A percentile compares a stretch with the other conserved stretches of the same genome.
phyloP scores from a whole-genome alignment of 2,329 filamentous ascomycete species.

The Chrysoporthe austroafricana region DNA sequence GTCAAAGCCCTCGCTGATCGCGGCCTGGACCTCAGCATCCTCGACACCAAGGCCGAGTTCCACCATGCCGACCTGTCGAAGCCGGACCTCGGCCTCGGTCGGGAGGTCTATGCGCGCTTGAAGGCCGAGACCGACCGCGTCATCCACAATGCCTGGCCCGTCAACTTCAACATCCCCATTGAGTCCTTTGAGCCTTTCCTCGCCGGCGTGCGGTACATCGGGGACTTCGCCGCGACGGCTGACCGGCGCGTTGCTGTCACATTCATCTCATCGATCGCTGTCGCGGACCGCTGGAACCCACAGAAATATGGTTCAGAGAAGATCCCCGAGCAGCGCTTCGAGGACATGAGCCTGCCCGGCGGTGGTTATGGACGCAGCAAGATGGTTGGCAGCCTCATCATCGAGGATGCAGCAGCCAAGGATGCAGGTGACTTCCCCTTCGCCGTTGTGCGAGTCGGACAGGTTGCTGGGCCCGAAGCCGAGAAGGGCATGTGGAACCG shows the following conservation, averaged over 20 bases:
- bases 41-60: slow-evolving; percentile 47
- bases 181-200: slow-evolving; percentile 53
- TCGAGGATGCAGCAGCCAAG: slow-evolving; percentile 41
- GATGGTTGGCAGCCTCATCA: slow-evolving; percentile 42
- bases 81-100: slow-evolving; percentile 48
- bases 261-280: slow-evolving; percentile 46
- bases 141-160: slow-evolving; percentile 51
- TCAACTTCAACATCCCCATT: slow-evolving; percentile 53
- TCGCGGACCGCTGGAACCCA: slow-evolving; percentile 39
- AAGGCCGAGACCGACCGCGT: slow-evolving; percentile 45
- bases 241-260: slow-evolving; percentile 41
- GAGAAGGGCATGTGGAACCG: slow-evolving; percentile 53
- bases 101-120: slow-evolving; percentile 40
- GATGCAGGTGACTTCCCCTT: slow-evolving; percentile 40
- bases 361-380: slow-evolving; percentile 47
- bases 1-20: slow-evolving; percentile 40
- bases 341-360: slow-evolving; percentile 37
- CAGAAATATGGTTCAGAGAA: slow-evolving; percentile 2
- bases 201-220: slow-evolving; percentile 50
- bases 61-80: slow-evolving; percentile 52
- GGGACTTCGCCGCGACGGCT: slow-evolving; percentile 44
- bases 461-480: slow-evolving; percentile 45
- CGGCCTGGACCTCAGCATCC: slow-evolving; percentile 36
- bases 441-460: slow-evolving; percentile 47
- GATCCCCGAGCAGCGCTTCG: slow-evolving; percentile 42